Percentiles rank a stretch among this genome's conserved stretches.
phyloP scores from a whole-genome alignment of 306 rosid species.

The Vicia villosa region DNA sequence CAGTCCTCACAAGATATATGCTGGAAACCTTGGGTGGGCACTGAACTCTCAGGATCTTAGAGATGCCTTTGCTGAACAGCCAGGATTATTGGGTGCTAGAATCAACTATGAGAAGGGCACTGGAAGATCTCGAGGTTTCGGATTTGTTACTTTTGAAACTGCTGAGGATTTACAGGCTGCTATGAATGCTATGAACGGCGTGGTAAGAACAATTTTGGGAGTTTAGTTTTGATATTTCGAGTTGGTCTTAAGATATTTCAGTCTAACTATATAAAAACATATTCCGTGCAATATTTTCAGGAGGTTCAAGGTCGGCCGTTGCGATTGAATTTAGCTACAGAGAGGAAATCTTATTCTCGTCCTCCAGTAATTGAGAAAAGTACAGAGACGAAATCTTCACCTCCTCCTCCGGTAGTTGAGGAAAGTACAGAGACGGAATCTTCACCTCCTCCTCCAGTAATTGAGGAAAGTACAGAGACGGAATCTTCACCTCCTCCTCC shows the following conservation, averaged over 20 bases:
- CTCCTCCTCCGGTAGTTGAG: slow-evolving; percentile 42
- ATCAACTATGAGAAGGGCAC: slow-evolving; percentile 74
- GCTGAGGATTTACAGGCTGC: slow-evolving; percentile 66
- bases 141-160: slow-evolving; percentile 81
- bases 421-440: slow-evolving; percentile 39
- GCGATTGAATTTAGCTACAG: slow-evolving; percentile 66
- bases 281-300: slow-evolving; percentile 43
- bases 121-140: slow-evolving; percentile 86
- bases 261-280: slow-evolving; percentile 6
- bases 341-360: slow-evolving; percentile 43
- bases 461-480: slow-evolving; percentile 39
- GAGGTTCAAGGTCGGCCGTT: slow-evolving; percentile 80
- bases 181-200: slow-evolving; percentile 68
- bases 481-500: slow-evolving; percentile 45
- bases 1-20: slow-evolving; percentile 87
- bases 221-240: slow-evolving; percentile 11
- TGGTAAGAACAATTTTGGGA: slow-evolving; percentile 59
- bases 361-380: slow-evolving; percentile 36
- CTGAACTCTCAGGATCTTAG: slow-evolving; percentile 71
- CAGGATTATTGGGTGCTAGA: slow-evolving; percentile 82
- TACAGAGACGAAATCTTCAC: slow-evolving; percentile 37
- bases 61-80: slow-evolving; percentile 79
- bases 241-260: slow-evolving; percentile 1
- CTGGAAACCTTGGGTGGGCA: slow-evolving; percentile 93
- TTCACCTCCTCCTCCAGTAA: slow-evolving; percentile 42